phyloP scores from a whole-genome alignment of 352 stramenopile genomes.

The Phytophthora pseudosyringae region DNA sequence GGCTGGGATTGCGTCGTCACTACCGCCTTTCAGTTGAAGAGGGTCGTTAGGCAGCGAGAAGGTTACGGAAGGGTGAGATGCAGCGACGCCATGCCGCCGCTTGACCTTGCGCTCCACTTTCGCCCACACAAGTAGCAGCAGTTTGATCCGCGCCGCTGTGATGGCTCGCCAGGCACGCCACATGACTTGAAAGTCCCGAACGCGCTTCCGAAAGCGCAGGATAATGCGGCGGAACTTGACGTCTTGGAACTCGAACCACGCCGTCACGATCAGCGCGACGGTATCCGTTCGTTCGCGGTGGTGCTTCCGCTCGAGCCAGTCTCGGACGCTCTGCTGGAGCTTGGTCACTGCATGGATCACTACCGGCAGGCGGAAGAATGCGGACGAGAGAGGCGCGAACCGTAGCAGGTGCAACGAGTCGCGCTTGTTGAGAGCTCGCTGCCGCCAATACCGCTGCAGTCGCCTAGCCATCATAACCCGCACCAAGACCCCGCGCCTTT shows the following conservation, averaged over 20 bases:
- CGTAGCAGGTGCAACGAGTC: slow-evolving; percentile 30
- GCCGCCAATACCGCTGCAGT: slow-evolving; percentile 65
- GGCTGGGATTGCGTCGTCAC: neutral
- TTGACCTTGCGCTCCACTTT: slow-evolving; percentile 69
- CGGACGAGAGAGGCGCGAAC: slow-evolving; percentile 36
- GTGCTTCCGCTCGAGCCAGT: slow-evolving; percentile 46
- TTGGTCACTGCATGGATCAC: slow-evolving; percentile 51
- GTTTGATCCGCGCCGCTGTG: slow-evolving; percentile 73
- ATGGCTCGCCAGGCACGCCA: slow-evolving; percentile 76
- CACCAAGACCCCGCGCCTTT: slow-evolving; percentile 41
- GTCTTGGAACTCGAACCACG: slow-evolving; percentile 83
- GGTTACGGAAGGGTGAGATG: slow-evolving; percentile 1
- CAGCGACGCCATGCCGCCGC: slow-evolving; percentile 44
- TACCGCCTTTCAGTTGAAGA: slow-evolving; percentile 9
- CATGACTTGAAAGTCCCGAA: slow-evolving; percentile 78
- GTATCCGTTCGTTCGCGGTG: slow-evolving; percentile 25
- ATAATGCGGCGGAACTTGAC: slow-evolving; percentile 86
- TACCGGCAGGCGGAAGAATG: slow-evolving; percentile 59
- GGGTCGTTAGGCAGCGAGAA: slow-evolving; percentile 4
- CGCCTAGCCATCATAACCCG: slow-evolving; percentile 57
- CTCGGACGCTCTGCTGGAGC: slow-evolving; percentile 49
- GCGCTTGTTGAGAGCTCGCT: slow-evolving; percentile 30
- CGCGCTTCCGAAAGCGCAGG: slow-evolving; percentile 74
- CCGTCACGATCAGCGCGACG: slow-evolving; percentile 68
- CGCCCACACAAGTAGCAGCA: slow-evolving; percentile 71